Conservation (phyloP, 176 grass and related monocot genomes). For the Otatea glauca region DNA sequence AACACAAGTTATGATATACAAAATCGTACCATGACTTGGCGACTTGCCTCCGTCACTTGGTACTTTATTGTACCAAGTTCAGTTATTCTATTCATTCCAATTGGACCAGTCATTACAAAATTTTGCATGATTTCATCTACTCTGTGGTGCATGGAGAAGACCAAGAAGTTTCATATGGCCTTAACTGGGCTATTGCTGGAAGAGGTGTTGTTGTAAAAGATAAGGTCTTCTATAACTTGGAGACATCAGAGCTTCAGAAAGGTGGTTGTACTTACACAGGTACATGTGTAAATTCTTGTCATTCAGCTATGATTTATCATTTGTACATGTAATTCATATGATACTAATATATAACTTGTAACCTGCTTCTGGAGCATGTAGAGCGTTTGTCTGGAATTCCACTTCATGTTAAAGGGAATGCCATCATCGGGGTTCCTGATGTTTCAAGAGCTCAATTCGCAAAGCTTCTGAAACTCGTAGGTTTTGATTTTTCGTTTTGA, state of each 20-base stretch:
- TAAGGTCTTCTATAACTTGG: constrained; percentile 76
- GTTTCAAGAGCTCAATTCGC: constrained; percentile 77
- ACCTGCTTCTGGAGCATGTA: constrained; percentile 42
- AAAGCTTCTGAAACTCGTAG: constrained; percentile 88
- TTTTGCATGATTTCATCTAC: not conserved
- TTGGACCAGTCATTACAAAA: not conserved
- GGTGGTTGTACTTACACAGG: constrained; percentile 51
- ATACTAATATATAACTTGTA: not conserved
- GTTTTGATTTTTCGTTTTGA: not conserved
- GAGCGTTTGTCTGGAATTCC: constrained; percentile 61
- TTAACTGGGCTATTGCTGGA: constrained; percentile 72
- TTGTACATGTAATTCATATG: not conserved
- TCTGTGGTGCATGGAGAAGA: constrained; percentile 59
- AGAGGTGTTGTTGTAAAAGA: constrained; percentile 77
- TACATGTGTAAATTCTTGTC: constrained; percentile 16
- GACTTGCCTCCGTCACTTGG: not conserved
- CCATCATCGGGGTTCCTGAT: constrained; percentile 41
- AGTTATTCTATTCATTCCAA: not conserved
- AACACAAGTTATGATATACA: not conserved
- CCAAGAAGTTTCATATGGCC: constrained; percentile 62
- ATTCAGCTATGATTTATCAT: not conserved
- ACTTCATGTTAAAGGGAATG: constrained; percentile 83
- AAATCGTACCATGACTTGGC: not conserved
- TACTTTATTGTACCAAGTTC: not conserved
- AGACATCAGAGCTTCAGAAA: constrained; percentile 72